Conservation (phyloP, 1,284 basidiomycete species). For the Hypsizygus ulmarius region DNA sequence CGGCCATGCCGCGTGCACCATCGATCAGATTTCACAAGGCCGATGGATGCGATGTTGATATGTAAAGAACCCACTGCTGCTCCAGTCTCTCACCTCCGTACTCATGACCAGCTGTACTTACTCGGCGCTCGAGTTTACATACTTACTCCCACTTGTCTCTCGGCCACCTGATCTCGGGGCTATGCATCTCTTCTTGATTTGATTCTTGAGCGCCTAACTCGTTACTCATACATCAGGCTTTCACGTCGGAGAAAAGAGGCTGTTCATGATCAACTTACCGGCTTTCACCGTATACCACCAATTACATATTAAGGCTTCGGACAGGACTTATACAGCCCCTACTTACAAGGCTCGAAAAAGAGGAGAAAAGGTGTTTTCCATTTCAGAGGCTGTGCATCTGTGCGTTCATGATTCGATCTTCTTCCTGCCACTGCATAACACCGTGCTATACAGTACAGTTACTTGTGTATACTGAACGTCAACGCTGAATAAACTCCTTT, state of each 20-base stretch:
- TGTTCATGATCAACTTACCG: neutral
- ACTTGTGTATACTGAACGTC: too few relatives aligned
- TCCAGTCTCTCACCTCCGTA: too few relatives aligned
- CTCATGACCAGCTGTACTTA: neutral
- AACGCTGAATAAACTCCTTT: too few relatives aligned
- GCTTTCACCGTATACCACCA: neutral
- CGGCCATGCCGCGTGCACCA: neutral
- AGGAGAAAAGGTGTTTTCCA: too few relatives aligned
- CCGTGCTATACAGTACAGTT: neutral
- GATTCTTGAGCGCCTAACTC: too few relatives aligned
- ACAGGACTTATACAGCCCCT: neutral
- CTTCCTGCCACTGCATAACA: neutral
- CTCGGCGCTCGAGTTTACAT: too few relatives aligned
- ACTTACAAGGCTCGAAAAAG: neutral
- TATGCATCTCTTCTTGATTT: too few relatives aligned
- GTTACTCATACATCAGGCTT: neutral
- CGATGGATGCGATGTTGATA: too few relatives aligned
- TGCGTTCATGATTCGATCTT: slow-evolving; percentile 2
- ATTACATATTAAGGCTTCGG: neutral
- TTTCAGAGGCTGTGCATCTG: neutral
- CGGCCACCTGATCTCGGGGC: neutral
- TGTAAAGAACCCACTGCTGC: too few relatives aligned
- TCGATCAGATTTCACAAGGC: too few relatives aligned
- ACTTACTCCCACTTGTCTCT: neutral
- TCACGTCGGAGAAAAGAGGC: slow-evolving; percentile 6